Percentiles rank a stretch among this genome's conserved stretches.
Evolutionary conservation across 2,329 filamentous ascomycete genomes (phyloP).

Genomic region (Alternaria angustiovoidea): DNA sequence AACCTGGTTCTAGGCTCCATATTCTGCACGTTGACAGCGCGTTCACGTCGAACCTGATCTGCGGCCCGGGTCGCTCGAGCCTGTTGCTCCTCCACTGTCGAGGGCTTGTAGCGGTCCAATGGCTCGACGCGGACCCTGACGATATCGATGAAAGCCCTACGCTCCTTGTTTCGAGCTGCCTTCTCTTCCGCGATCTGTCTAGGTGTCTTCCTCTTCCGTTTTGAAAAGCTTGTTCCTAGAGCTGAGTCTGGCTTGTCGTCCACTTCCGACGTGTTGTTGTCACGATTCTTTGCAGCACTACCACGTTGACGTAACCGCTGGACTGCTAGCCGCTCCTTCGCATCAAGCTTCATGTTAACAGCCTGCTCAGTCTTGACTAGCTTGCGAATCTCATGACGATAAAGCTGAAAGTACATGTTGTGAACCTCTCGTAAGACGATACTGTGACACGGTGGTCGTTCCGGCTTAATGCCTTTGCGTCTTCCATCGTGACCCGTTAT

Average conservation of each 20-base stretch:
- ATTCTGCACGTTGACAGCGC: neutral
- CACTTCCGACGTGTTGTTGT: neutral
- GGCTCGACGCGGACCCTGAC: neutral
- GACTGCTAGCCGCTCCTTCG: neutral
- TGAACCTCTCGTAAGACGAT: slow-evolving; percentile 6
- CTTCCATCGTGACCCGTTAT: neutral
- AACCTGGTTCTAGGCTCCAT: neutral
- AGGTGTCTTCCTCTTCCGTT: neutral
- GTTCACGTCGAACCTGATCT: neutral
- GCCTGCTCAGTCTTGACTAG: slow-evolving; percentile 4
- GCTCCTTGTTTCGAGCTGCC: neutral
- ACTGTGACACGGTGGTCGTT: neutral
- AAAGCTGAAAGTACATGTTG: slow-evolving; percentile 8
- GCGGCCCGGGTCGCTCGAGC: neutral
- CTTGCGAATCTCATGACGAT: neutral
- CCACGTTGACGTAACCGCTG: neutral
- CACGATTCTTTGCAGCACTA: neutral
- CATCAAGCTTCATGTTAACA: neutral
- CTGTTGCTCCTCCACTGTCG: neutral
- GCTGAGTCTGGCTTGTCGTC: neutral
- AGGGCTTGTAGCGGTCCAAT: neutral
- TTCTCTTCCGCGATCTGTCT: slow-evolving; percentile 4
- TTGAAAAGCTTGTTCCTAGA: neutral
- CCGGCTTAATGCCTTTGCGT: neutral
- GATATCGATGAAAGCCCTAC: neutral